Base-by-base conservation (phyloP, 805 yeast species). In the Lipomyces yamanashiensis region DNA sequence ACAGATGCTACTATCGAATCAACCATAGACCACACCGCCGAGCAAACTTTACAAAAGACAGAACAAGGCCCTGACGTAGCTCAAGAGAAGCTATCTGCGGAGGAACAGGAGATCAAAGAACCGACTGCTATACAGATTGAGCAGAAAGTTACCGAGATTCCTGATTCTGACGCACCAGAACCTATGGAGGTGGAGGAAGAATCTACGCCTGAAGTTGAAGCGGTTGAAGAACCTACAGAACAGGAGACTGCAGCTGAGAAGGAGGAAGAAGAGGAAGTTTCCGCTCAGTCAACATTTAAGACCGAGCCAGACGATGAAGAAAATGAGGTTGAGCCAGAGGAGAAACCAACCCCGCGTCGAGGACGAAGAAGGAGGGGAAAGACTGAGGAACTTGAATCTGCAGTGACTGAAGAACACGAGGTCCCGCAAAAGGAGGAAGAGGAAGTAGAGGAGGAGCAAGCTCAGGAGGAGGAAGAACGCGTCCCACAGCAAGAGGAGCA, bases 371-470 rank as follows among this genome's bases (percentile, higher is more conserved):
- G 54, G 2, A 23, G 58, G 43, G 59, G 44, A 21, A 62, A 56
- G 48, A 52, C 28, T 37, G 63, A 58, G n/a, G 67, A 57, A 7
- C 44, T 40, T 23, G 63, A 58, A 49, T 50, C 23, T 19, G 62
- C 48, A 17, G 60, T 59, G 44, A 54, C 36, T 5, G 60, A 54
- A 8, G 54, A 49, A 17, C 55, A 53, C 12, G 66, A 41, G 2
- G 66, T 58, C 7, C 54, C 45, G 15, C 56, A 21, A 10, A 50
- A 33, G 7, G 64, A 44, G 19, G 58, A 57, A 41, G 66, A 62
- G 34, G 62, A 53, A 19, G 61, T 52, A 1, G 59, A 45, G 9
- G 62, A 54, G 23, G 66, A 62, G 34, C 59, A 53, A 37, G 61
- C 48, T 1, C 58, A 39, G 6, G 62, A 54, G 23, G 64, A 50